A percentile compares a stretch with the other conserved stretches of the same genome.
These are phyloP conservation scores for Daldinia grandis DNA, from an alignment of 495 filamentous ascomycete species.

Conservation along the genomic window DNA sequence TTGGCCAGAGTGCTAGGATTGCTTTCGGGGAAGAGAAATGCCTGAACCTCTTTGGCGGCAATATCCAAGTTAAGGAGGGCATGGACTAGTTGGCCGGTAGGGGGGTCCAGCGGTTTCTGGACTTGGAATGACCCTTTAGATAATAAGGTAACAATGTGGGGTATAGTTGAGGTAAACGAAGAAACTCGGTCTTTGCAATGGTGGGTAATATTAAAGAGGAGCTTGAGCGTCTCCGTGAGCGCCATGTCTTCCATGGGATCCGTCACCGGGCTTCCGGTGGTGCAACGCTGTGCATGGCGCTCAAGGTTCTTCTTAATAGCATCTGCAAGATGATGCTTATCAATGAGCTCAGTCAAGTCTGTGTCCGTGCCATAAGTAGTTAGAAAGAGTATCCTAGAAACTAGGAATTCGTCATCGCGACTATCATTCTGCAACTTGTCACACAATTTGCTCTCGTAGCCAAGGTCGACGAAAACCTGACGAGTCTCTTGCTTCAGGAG, in stretches of 20 bases:
- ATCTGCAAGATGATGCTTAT: conserved; percentile 73
- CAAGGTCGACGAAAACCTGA: conserved; percentile 83
- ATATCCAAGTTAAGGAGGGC: conserved; percentile 81
- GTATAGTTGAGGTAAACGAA: conserved; percentile 72
- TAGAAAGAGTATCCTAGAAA: conserved; percentile 83
- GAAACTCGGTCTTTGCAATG: conserved; percentile 66
- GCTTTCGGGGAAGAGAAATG: conserved; percentile 71
- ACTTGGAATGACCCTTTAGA: conserved; percentile 48
- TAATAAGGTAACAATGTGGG: conserved; percentile 78
- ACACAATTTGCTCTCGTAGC: conserved; percentile 73
- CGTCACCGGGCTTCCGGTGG: conserved; percentile 44
- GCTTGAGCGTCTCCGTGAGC: conserved; percentile 82
- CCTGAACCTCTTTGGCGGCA: conserved; percentile 45
- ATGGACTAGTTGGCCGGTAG: conserved; percentile 73
- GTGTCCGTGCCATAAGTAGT: conserved; percentile 82
- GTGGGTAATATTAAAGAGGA: conserved; percentile 87
- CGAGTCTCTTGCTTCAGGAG: conserved; percentile 75
- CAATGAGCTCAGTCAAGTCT: conserved; percentile 73
- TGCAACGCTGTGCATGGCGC: conserved; percentile 63
- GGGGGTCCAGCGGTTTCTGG: conserved; percentile 52
- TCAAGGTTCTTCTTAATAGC: conserved; percentile 72
- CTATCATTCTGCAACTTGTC: conserved; percentile 77
- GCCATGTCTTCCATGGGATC: conserved; percentile 80
- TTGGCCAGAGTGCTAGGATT: conserved; percentile 69
- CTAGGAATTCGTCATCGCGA: conserved; percentile 87